A percentile compares a stretch with the other conserved stretches of the same genome.
phyloP scores from a whole-genome alignment of 2,329 filamentous ascomycete genomes.

The Didymella keratinophila region DNA sequence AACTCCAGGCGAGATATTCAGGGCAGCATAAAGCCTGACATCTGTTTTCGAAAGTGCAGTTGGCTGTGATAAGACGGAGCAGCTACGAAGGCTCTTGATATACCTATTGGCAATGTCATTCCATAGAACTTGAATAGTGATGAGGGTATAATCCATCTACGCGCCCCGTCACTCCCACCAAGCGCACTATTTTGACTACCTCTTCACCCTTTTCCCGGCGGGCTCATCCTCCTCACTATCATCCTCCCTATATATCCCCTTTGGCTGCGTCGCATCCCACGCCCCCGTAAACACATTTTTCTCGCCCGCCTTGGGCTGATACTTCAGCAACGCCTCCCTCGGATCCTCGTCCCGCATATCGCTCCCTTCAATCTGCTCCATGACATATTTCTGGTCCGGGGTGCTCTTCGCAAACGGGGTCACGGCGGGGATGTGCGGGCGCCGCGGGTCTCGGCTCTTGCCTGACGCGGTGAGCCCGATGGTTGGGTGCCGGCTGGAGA shows the following conservation, averaged over 20 bases:
- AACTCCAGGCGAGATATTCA: too few species aligned
- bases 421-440: slow-evolving; percentile 82
- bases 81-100: too few species aligned
- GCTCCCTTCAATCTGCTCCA: slow-evolving; percentile 85
- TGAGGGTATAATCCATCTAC: too few species aligned
- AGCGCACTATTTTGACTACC: slow-evolving; percentile 10
- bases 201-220: slow-evolving; percentile 65
- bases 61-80: too few species aligned
- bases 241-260: slow-evolving; percentile 87
- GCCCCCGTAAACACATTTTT: slow-evolving; percentile 95
- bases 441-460: slow-evolving; percentile 74
- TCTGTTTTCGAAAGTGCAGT: too few species aligned
- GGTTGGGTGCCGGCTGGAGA: slow-evolving; percentile 69
- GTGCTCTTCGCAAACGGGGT: slow-evolving; percentile 92
- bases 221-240: slow-evolving; percentile 82
- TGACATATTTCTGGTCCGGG: slow-evolving; percentile 88
- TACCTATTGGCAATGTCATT: too few species aligned
- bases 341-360: slow-evolving; percentile 97
- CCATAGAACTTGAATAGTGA: too few species aligned
- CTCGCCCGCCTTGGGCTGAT: slow-evolving; percentile 89
- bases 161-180: too few species aligned
- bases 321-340: slow-evolving; percentile 90
- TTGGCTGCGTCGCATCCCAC: slow-evolving; percentile 90
- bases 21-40: too few species aligned
- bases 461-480: slow-evolving; percentile 81